Evolutionary conservation across 352 stramenopile species (phyloP), one percentile per base, ranked within the genome.

Genomic region (Phytophthora citricola): DNA sequence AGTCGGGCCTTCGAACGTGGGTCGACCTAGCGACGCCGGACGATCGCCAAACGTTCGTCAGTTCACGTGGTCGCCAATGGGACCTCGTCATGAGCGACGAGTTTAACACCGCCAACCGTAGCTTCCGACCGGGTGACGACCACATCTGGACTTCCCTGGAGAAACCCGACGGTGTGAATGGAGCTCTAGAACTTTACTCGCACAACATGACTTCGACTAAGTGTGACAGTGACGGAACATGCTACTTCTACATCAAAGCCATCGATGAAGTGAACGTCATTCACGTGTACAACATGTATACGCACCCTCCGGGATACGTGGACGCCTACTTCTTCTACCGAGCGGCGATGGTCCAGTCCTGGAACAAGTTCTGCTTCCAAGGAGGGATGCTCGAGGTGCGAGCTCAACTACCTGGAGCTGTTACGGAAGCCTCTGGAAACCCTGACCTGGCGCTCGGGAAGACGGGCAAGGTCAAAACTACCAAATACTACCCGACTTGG

Each of bases 321-420:
- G 64, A 75, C 36, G 55, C 58, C 4, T 58, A 65, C 20, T 81
- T 81, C 49, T 78, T 69, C 66, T 81, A 81, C 43, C 77, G 80
- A 9, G 85, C 77, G 8, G 94, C 82, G 7, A 96, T 97, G 89
- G 51, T 98, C 1, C 91, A 97, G 66, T 86, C 74, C 0, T 98
- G 93, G 93, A 97, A 97, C 66, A 97, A 98, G 50, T 98, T 98
- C 65, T 98, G 91, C 74, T 97, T 94, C 61, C 94, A 95, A 36
- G 93, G 93, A 7, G 93, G 93, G 76, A 58, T 98, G 26, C 63
- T 98, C 0, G 95, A 98, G 70, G 87, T 98, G 2, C 70, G 79
- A 10, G 83, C 84, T 4, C 85, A 96, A 47, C 78, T 98, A 5
- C 94, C 92, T 0, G 95, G 93, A 14, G 87, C 93, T 22, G 69